phyloP scores from a whole-genome alignment of 495 filamentous ascomycete species.

The Annulohypoxylon bovei region DNA sequence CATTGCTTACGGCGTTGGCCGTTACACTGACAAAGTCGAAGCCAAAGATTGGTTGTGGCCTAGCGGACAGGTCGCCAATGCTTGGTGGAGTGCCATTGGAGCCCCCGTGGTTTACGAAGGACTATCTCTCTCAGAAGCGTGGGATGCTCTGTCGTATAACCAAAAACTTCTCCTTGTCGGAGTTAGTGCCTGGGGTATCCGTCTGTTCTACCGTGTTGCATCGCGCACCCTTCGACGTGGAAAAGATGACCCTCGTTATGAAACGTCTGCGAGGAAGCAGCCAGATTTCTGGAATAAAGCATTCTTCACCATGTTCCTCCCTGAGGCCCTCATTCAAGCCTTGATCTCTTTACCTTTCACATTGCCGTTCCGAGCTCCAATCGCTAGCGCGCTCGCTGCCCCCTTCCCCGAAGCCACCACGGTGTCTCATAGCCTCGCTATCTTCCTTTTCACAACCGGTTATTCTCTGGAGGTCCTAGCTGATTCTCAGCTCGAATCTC shows the following conservation, averaged over 20 bases:
- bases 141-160: conserved; percentile 56
- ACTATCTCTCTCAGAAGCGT: conserved; percentile 53
- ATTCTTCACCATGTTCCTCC: conserved; percentile 60
- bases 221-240: conserved; percentile 56
- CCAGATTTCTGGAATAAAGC: conserved; percentile 64
- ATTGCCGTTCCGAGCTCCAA: conserved; percentile 57
- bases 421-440: conserved; percentile 55
- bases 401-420: conserved; percentile 28
- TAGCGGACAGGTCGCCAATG: conserved; percentile 61
- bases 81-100: conserved; percentile 67
- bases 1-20: conserved; percentile 58
- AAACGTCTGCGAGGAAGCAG: conserved; percentile 55
- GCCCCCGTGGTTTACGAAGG: conserved; percentile 52
- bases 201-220: conserved; percentile 63
- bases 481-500: conserved; percentile 59
- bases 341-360: conserved; percentile 66
- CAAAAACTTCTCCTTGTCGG: conserved; percentile 62
- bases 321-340: conserved; percentile 62
- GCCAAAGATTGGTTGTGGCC: conserved; percentile 69
- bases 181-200: conserved; percentile 64
- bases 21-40: conserved; percentile 61
- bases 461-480: conserved; percentile 64
- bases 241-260: conserved; percentile 65
- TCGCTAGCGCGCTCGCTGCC: conserved; percentile 37
- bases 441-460: conserved; percentile 64